Evolutionary conservation across 2,329 filamentous ascomycete species (phyloP), one percentile per base, ranked within the genome.

Genomic region (Scytalidium lignicola): DNA sequence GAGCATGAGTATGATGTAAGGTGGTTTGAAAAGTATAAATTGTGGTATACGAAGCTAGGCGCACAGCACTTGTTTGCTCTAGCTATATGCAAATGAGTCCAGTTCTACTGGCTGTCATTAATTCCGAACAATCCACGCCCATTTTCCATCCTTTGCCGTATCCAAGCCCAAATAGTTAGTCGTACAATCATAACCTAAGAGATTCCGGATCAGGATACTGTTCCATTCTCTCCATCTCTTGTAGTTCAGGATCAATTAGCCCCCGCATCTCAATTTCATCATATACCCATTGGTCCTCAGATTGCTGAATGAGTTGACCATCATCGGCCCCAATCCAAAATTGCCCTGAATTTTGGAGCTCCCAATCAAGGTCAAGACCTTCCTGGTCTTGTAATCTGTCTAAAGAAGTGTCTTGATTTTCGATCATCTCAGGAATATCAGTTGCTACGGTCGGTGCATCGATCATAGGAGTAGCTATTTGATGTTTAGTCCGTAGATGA

Each of bases 401-500:
- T 17, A 44, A 44, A 23, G 29, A 19, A 28, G 22, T 6, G 15
- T 41, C 21, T 7, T 22, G 15, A 19, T 15, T 28, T 21, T 17
- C 43, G 43, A 13, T 45, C 21, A 17, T n/a, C 28, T 28, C 37
- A 23, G 44, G 32, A n/a, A 37, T 8, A 41, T 18, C 17, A 17
- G 17, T 20, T 21, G 39, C 26, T 12, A 47, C 26, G 26, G 40
- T 22, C 8, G 26, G 29, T 41, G 43, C 39, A 22, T 45, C 22
- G 41, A 47, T 42, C 22, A 20, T 18, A 28, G 37, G 47, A 2
- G 45, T 47, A 8, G 28, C 28, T 17, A 51, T 20, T 26, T 44
- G 51, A 46, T 75, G 72, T 28, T 69, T 69, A 47, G 70, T 67
- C 50, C 67, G 72, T 66, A 80, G 69, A 58, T 85, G 82, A 6